Conservation (phyloP, 192 early-diverging fungal species). For the Coemansia sp. region DNA sequence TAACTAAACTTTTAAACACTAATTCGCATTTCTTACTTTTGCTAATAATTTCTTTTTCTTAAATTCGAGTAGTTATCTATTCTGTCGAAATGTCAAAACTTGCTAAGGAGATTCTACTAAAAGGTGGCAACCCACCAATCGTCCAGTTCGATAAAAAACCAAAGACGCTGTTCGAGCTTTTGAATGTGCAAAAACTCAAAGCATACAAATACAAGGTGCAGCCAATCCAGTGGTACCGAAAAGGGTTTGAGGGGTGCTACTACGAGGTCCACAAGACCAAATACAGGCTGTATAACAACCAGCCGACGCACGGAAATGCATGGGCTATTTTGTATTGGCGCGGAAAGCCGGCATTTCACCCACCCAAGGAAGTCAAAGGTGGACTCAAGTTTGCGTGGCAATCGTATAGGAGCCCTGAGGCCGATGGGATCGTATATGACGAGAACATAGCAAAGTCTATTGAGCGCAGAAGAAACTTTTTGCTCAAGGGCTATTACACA, state of each 20-base stretch:
- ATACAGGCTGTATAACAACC: slow-evolving; percentile 32
- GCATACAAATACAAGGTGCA: slow-evolving; percentile 31
- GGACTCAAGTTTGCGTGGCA: slow-evolving; percentile 47
- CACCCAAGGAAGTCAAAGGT: slow-evolving; percentile 36
- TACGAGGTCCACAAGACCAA: slow-evolving; percentile 36
- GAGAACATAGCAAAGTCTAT: slow-evolving; percentile 3
- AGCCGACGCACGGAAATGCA: slow-evolving; percentile 47
- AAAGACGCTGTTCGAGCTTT: slow-evolving; percentile 43
- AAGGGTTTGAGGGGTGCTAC: slow-evolving; percentile 40
- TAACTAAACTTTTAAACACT: background rate
- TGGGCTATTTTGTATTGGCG: slow-evolving; percentile 45
- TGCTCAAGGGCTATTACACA: slow-evolving; percentile 11
- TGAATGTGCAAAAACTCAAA: slow-evolving; percentile 39
- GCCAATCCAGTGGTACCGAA: slow-evolving; percentile 44
- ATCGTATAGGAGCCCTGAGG: slow-evolving; percentile 32
- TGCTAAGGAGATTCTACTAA: slow-evolving; percentile 28
- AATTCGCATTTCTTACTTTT: background rate
- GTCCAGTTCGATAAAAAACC: slow-evolving; percentile 23
- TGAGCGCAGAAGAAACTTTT: slow-evolving; percentile 25
- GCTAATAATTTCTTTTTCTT: background rate
- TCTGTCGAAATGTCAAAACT: slow-evolving; percentile 32
- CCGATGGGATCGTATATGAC: slow-evolving; percentile 29
- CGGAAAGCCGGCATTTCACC: slow-evolving; percentile 17
- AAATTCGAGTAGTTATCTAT: background rate
- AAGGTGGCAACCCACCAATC: slow-evolving; percentile 18